Percentiles rank a stretch among this genome's conserved stretches.
These are phyloP conservation scores for Fusarium palustre DNA, from an alignment of 2,329 filamentous ascomycete genomes.

Conservation along the genomic window DNA sequence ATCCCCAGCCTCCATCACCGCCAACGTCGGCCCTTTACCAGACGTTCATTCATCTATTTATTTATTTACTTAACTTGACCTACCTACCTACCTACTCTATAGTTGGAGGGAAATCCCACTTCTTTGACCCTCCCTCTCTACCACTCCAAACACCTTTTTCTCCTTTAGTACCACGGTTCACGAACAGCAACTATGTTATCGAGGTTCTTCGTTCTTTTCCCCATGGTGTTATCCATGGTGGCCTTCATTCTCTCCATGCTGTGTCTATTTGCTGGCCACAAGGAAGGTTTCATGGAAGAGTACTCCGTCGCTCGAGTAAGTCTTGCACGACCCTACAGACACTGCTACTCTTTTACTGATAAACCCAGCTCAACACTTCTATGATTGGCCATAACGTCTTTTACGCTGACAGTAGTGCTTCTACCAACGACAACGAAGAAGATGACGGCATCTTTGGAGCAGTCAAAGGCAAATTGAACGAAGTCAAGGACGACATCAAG, in stretches of 20 bases:
- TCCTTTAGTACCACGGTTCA: constrained; percentile 7
- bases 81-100: background rate
- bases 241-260: constrained; percentile 55
- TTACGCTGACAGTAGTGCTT: constrained; percentile 40
- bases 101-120: background rate
- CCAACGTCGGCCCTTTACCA: constrained; percentile 17
- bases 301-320: constrained; percentile 56
- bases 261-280: constrained; percentile 56
- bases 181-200: constrained; percentile 37
- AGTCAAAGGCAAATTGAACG: constrained; percentile 47
- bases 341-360: background rate
- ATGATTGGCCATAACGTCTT: constrained; percentile 54
- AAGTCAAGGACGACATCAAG: constrained; percentile 51
- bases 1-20: constrained; percentile 20
- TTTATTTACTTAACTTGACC: constrained; percentile 9
- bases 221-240: constrained; percentile 53
- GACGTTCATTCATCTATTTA: constrained; percentile 13
- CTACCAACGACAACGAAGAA: constrained; percentile 42
- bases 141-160: background rate
- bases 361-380: constrained; percentile 53
- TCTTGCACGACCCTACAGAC: background rate
- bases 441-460: constrained; percentile 48
- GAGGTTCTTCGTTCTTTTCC: constrained; percentile 51
- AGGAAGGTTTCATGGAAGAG: constrained; percentile 58
- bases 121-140: background rate